Percentiles rank a stretch among this genome's conserved stretches.
phyloP scores from a whole-genome alignment of 352 stramenopile species.

The Globisporangium canariense region DNA sequence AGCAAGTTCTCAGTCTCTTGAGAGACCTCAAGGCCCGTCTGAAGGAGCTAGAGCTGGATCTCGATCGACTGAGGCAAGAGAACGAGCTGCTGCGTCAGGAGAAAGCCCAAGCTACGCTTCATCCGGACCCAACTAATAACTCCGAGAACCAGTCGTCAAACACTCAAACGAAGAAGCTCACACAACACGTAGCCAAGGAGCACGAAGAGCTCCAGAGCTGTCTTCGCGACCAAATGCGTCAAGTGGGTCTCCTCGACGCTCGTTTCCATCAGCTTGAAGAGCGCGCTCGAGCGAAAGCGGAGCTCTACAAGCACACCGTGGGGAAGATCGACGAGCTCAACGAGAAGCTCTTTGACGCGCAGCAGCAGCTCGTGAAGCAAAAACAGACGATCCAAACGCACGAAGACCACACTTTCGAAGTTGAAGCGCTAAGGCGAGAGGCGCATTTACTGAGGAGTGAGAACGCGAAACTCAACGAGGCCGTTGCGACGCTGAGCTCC shows the following conservation, averaged over 20 bases:
- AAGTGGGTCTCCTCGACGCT: slow-evolving; percentile 52
- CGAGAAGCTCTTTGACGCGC: slow-evolving; percentile 35
- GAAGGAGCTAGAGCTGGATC: slow-evolving; percentile 36
- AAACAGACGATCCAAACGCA: slow-evolving; percentile 32
- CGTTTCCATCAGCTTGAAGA: slow-evolving; percentile 45
- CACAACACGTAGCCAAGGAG: slow-evolving; percentile 3
- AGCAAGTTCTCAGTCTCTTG: slow-evolving; percentile 22
- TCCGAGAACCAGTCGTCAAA: background rate
- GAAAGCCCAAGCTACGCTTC: background rate
- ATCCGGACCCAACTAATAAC: background rate
- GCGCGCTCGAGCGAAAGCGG: slow-evolving; percentile 32
- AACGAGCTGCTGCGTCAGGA: slow-evolving; percentile 50
- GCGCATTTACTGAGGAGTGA: slow-evolving; percentile 52
- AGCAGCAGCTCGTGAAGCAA: slow-evolving; percentile 41
- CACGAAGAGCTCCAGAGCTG: slow-evolving; percentile 29
- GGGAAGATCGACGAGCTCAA: slow-evolving; percentile 36
- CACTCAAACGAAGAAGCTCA: background rate
- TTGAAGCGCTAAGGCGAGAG: slow-evolving; percentile 41
- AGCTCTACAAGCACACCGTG: slow-evolving; percentile 37
- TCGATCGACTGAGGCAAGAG: slow-evolving; percentile 43
- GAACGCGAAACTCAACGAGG: slow-evolving; percentile 47
- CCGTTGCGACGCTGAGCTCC: slow-evolving; percentile 40
- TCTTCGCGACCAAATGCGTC: slow-evolving; percentile 32
- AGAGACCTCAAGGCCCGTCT: slow-evolving; percentile 39
- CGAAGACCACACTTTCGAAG: slow-evolving; percentile 26